Percentiles rank a stretch among this genome's conserved stretches.
Evolutionary conservation across 176 grass and related monocot species (phyloP).

Genomic region (Avena eriantha): DNA sequence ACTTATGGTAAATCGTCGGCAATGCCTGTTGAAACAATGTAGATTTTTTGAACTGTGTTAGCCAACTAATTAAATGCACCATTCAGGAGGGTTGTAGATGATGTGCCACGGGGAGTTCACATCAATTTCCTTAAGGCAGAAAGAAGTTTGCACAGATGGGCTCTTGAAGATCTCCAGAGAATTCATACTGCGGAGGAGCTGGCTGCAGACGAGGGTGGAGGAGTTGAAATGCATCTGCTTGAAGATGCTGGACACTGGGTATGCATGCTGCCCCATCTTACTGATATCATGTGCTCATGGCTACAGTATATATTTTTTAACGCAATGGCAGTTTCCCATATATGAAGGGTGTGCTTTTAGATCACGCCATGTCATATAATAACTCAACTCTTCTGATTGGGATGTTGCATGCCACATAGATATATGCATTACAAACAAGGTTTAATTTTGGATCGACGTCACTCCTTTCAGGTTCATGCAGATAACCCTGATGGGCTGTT

Average conservation of each 20-base stretch:
- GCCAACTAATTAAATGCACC: not conserved
- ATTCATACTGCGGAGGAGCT: conserved; percentile 84
- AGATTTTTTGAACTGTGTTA: not conserved
- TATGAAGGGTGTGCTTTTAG: not conserved
- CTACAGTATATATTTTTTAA: not conserved
- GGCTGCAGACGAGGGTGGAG: conserved; percentile 82
- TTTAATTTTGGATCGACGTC: not conserved
- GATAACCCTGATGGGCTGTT: conserved; percentile 95
- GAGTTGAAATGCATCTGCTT: conserved; percentile 95
- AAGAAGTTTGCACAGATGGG: conserved; percentile 99
- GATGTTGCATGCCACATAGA: not conserved
- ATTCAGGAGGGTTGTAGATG: conserved; percentile 83
- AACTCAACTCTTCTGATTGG: not conserved
- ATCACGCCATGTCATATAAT: not conserved
- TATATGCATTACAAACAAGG: not conserved
- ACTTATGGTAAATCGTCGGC: conserved; percentile 68
- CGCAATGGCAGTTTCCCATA: not conserved
- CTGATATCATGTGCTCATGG: not conserved
- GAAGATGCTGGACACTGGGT: conserved; percentile 99
- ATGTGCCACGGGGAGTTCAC: conserved; percentile 88
- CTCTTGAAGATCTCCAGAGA: conserved; percentile 90
- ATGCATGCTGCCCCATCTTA: conserved; percentile 16
- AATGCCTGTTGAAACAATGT: not conserved
- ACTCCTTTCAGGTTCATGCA: conserved; percentile 79
- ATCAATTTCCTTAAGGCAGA: conserved; percentile 96